Evolutionary conservation across 1,284 basidiomycete species (phyloP).

Genomic region (Moesziomyces globuligerus): DNA sequence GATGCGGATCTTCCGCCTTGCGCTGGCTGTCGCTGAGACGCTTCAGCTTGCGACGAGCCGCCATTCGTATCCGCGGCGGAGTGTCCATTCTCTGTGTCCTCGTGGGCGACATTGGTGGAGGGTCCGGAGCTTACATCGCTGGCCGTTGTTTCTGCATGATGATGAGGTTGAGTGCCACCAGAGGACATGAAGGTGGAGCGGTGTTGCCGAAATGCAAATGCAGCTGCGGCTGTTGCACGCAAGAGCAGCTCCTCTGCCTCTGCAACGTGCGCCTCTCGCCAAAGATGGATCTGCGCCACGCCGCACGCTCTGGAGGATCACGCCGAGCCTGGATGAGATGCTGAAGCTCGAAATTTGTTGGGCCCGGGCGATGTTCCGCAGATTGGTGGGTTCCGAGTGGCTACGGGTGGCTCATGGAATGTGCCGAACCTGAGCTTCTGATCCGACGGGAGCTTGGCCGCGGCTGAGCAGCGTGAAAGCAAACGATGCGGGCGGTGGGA

Average conservation of each 20-base stretch:
- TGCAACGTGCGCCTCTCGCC: not conserved
- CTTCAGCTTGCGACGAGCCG: conserved; percentile 13
- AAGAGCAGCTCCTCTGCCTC: conserved; percentile 1
- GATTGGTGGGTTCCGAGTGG: not conserved
- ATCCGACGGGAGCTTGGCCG: conserved; percentile 9
- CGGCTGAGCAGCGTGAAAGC: conserved; percentile 7
- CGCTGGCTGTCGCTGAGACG: conserved; percentile 16
- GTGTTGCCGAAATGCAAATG: conserved; percentile 2
- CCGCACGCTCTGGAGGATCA: not conserved
- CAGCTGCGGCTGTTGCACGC: conserved; percentile 4
- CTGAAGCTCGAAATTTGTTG: not conserved
- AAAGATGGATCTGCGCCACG: not conserved
- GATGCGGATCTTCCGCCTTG: conserved; percentile 15
- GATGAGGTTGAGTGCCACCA: conserved; percentile 20
- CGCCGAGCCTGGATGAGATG: not conserved
- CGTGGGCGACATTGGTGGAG: conserved; percentile 4
- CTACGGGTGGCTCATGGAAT: conserved; percentile 8
- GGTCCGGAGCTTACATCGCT: conserved; percentile 28
- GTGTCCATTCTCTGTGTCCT: conserved; percentile 11
- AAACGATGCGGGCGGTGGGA: not conserved
- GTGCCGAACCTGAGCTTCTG: not conserved
- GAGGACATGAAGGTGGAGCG: conserved; percentile 34
- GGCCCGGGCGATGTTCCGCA: too few species aligned
- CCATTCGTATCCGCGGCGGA: conserved; percentile 1
- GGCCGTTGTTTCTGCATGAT: conserved; percentile 31